Percentiles rank a stretch among this genome's conserved stretches.
Evolutionary conservation across 2,329 filamentous ascomycete genomes (phyloP).

Genomic region (Calonectria hongkongensis): DNA sequence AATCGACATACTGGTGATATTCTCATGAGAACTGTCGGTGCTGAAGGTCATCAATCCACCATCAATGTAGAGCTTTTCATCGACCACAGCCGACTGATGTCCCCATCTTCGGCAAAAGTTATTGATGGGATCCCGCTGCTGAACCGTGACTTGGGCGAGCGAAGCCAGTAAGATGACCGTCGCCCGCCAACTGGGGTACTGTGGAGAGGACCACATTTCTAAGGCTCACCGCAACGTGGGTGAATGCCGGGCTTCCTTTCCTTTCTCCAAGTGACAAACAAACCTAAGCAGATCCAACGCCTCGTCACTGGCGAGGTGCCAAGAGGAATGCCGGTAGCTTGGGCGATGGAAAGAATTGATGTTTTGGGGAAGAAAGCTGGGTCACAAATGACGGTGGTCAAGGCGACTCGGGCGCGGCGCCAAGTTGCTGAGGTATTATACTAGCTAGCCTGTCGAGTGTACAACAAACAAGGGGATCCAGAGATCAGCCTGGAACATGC

Average conservation of each 20-base stretch:
- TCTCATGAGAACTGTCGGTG: conserved; percentile 66
- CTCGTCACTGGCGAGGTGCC: conserved; percentile 5
- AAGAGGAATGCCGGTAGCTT: not conserved
- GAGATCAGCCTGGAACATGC: conserved; percentile 26
- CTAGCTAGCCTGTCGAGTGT: not conserved
- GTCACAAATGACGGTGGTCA: not conserved
- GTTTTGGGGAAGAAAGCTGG: not conserved
- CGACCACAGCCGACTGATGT: conserved; percentile 77
- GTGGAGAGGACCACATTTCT: conserved; percentile 51
- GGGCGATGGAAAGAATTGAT: not conserved
- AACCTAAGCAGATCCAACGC: not conserved
- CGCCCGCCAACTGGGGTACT: conserved; percentile 41
- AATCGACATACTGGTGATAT: conserved; percentile 72
- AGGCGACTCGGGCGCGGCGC: not conserved
- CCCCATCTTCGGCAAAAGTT: conserved; percentile 74
- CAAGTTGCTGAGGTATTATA: conserved; percentile 20
- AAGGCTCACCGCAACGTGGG: conserved; percentile 39
- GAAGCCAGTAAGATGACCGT: conserved; percentile 46
- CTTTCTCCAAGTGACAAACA: conserved; percentile 1
- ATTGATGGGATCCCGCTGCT: conserved; percentile 69
- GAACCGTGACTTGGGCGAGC: conserved; percentile 48
- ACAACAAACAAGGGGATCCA: not conserved
- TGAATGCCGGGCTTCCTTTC: not conserved
- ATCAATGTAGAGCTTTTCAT: conserved; percentile 77
- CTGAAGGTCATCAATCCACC: conserved; percentile 76